Evolutionary conservation across 441 rosid species (phyloP).

Genomic region (Croton laevigatus): DNA sequence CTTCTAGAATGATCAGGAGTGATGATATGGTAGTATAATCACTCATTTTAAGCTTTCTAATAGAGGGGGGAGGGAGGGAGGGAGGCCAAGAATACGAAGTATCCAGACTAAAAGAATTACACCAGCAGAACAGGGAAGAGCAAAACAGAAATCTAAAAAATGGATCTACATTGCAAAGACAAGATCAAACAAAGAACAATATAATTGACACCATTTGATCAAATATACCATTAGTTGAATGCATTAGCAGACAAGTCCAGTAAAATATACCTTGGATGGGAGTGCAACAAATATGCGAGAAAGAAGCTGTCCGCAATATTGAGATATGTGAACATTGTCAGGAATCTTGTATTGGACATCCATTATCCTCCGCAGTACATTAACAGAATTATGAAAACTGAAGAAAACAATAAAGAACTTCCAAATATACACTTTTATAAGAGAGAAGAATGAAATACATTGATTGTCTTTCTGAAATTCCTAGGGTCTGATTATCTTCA

Average conservation of each 20-base stretch:
- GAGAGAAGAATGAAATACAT: conserved; percentile 33
- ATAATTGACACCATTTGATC: not conserved
- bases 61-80: too few species aligned
- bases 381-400: conserved; percentile 4
- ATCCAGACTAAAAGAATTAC: not conserved
- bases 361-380: conserved; percentile 64
- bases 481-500: conserved; percentile 87
- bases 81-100: not conserved
- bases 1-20: not conserved
- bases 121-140: not conserved
- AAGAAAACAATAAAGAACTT: not conserved
- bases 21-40: not conserved
- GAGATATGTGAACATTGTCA: conserved; percentile 84
- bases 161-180: not conserved
- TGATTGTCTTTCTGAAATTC: conserved; percentile 78
- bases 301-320: conserved; percentile 78
- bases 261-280: conserved; percentile 25
- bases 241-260: conserved; percentile 10
- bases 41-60: not conserved
- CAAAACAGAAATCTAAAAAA: not conserved
- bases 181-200: not conserved
- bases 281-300: conserved; percentile 50
- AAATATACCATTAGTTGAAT: not conserved
- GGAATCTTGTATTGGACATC: conserved; percentile 87
- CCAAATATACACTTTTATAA: not conserved